Evolutionary conservation across 768 basidiomycete species (phyloP).

Genomic region (Lanmaoa pseudosensibilis): DNA sequence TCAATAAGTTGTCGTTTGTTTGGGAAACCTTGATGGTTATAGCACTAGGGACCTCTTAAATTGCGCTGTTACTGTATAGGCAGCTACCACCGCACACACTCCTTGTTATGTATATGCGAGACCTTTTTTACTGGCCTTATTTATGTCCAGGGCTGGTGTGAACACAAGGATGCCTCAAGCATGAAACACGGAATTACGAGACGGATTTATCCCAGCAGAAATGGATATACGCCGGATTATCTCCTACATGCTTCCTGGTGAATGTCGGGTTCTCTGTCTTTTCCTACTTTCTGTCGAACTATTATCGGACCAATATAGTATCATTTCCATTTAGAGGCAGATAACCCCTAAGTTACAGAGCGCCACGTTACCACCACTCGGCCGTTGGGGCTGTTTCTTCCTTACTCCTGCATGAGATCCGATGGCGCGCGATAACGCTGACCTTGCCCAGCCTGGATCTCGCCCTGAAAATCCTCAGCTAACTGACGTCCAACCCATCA

Average conservation of each 20-base stretch:
- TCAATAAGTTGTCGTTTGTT: slow-evolving; percentile 9
- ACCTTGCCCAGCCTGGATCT: background rate
- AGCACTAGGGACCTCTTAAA: background rate
- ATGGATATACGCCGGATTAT: background rate
- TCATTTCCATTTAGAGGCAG: slow-evolving; percentile 2
- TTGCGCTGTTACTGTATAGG: background rate
- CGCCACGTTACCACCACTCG: background rate
- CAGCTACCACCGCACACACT: slow-evolving; percentile 2
- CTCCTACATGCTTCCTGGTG: too few species aligned
- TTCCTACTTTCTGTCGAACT: too few species aligned
- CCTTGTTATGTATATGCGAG: slow-evolving; percentile 17
- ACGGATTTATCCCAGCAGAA: background rate
- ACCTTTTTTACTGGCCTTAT: background rate
- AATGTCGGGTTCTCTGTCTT: too few species aligned
- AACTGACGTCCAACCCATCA: background rate
- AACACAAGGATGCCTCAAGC: background rate
- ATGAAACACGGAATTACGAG: background rate
- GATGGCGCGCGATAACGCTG: slow-evolving; percentile 12
- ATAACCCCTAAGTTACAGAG: background rate
- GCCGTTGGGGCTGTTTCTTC: background rate
- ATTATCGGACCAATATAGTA: too few species aligned
- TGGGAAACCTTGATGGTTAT: slow-evolving; percentile 5
- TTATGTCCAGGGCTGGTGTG: too few species aligned
- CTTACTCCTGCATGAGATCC: background rate
- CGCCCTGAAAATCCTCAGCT: background rate